Conservation (phyloP, 163 green algal species). For the Chlorella variabilis region DNA sequence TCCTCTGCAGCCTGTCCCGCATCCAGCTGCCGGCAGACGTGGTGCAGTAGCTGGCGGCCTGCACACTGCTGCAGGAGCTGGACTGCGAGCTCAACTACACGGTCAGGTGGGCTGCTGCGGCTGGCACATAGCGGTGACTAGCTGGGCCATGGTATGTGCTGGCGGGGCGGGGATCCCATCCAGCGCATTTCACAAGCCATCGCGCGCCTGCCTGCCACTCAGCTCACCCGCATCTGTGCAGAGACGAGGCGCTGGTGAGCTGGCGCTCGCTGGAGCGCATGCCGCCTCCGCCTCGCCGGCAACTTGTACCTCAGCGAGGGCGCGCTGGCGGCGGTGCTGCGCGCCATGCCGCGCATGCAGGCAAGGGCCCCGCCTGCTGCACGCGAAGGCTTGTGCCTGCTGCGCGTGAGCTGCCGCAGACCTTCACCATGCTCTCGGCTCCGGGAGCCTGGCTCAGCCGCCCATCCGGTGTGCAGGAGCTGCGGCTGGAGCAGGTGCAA, state of each 20-base stretch:
- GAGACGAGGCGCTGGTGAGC: constrained; percentile 13
- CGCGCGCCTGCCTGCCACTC: no score
- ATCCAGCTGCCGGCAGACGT: constrained; percentile 29
- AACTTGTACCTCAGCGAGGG: constrained; percentile 20
- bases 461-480: constrained; percentile 4
- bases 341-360: constrained; percentile 19
- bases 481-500: constrained; percentile 25
- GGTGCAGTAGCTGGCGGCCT: constrained; percentile 10
- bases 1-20: constrained; percentile 21
- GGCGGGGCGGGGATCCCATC: no score
- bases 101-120: background rate
- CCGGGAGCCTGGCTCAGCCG: background rate
- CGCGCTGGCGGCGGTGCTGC: constrained; percentile 21
- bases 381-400: no score
- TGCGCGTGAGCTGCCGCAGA: no score
- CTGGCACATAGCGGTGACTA: background rate
- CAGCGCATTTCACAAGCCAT: no score
- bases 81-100: constrained; percentile 12
- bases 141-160: no score
- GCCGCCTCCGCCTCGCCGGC: constrained; percentile 13
- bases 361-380: no score
- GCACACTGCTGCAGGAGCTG: background rate
- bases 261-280: constrained; percentile 10
- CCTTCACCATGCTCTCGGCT: no score
- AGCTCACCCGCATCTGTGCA: no score